Evolutionary conservation across 805 yeast species (phyloP).

Genomic region (Debaryomyces hansenii): DNA sequence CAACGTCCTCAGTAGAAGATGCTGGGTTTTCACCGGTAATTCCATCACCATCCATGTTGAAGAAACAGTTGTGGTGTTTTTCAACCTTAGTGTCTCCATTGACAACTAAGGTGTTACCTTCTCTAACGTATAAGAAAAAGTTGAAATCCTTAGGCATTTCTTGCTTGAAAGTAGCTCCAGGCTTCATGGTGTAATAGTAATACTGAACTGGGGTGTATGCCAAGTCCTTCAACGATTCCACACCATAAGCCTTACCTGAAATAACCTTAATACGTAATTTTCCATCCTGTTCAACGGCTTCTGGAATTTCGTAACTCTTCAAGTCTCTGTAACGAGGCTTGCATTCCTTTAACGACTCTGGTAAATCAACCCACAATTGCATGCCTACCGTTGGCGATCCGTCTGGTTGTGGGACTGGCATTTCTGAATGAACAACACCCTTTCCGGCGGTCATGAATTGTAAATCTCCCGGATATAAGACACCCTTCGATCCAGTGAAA

Average conservation of each 20-base stretch:
- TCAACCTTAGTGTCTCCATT: slow-evolving; percentile 41
- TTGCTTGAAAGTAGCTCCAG: slow-evolving; percentile 67
- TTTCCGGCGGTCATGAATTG: slow-evolving; percentile 94
- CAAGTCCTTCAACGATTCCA: slow-evolving; percentile 68
- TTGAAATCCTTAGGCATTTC: slow-evolving; percentile 60
- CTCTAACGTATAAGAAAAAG: slow-evolving; percentile 65
- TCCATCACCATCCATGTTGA: slow-evolving; percentile 66
- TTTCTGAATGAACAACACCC: slow-evolving; percentile 84
- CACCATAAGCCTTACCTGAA: slow-evolving; percentile 74
- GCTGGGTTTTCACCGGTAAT: slow-evolving; percentile 46
- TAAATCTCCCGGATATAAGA: slow-evolving; percentile 76
- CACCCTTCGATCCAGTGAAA: slow-evolving; percentile 81
- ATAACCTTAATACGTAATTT: slow-evolving; percentile 69
- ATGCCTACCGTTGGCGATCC: slow-evolving; percentile 59
- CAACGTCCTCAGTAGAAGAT: slow-evolving; percentile 47
- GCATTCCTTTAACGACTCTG: slow-evolving; percentile 57
- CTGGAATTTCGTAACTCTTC: slow-evolving; percentile 67
- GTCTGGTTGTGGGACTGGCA: slow-evolving; percentile 63
- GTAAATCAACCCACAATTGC: slow-evolving; percentile 89
- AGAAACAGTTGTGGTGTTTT: slow-evolving; percentile 56
- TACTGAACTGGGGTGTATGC: slow-evolving; percentile 82
- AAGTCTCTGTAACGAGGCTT: slow-evolving; percentile 81
- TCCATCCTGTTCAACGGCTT: slow-evolving; percentile 60
- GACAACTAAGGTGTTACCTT: slow-evolving; percentile 55
- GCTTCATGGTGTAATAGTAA: slow-evolving; percentile 63